A percentile compares a stretch with the other conserved stretches of the same genome.
Conservation (phyloP, 208 protist species). For the Sergeia podlipaevii region DNA sequence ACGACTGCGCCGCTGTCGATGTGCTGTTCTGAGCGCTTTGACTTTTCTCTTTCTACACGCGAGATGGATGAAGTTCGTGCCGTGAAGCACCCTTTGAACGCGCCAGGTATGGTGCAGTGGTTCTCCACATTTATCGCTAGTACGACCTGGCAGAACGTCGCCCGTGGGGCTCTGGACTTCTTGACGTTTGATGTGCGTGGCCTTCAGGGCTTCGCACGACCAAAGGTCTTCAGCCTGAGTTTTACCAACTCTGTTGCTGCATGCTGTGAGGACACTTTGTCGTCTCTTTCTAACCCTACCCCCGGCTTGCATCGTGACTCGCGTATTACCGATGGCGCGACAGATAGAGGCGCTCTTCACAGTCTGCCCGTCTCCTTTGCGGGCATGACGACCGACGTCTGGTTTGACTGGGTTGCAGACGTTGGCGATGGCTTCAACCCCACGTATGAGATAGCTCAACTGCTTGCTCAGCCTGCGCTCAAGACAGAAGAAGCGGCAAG, state of each 20-base stretch:
- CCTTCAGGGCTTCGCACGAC: conserved; percentile 30
- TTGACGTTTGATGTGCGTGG: conserved; percentile 74
- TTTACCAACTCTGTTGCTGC: no score
- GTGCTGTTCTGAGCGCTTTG: no score
- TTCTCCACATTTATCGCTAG: conserved; percentile 74
- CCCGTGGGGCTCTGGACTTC: conserved; percentile 50
- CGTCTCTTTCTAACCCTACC: no score
- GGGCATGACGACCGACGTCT: conserved; percentile 51
- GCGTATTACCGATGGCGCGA: not conserved
- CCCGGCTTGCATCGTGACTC: not conserved
- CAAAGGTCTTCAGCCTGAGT: conserved; percentile 60
- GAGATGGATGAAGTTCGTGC: conserved; percentile 23
- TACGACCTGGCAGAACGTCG: conserved; percentile 53
- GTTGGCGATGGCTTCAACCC: conserved; percentile 58
- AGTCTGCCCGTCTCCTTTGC: no score
- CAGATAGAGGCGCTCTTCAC: not conserved
- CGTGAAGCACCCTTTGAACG: conserved; percentile 48
- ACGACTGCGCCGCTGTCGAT: no score
- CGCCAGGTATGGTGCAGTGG: conserved; percentile 79
- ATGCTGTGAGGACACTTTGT: no score
- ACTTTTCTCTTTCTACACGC: no score
- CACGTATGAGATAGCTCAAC: conserved; percentile 41
- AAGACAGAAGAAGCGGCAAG: no score
- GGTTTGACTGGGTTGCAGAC: conserved; percentile 48
- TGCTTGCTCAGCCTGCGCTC: conserved; percentile 34